Base-by-base conservation (phyloP, 768 basidiomycete genomes). In the Piloderma croceum region DNA sequence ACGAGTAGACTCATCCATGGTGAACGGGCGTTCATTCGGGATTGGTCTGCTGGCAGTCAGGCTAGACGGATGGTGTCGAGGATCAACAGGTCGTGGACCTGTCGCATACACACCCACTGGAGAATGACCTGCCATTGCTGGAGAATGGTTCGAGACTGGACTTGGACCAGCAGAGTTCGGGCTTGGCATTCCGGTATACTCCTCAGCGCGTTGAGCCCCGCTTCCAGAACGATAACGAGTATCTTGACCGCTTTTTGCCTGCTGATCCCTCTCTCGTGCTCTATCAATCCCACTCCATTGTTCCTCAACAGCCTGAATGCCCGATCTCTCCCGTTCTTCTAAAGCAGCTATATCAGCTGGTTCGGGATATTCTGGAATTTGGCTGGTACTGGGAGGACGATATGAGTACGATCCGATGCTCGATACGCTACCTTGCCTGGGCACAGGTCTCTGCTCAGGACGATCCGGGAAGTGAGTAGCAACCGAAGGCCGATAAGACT, bases 11-110 rank as follows among this genome's bases (percentile, higher is more conserved):
- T 60, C 53, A 3, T 62, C 62, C 36, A 50, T 24, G 7, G 55
- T 56, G 40, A 57, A 52, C 3, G 60, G 58, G 24, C 39, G 46
- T 36, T 58, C 64, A 41, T 41, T 50, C 34, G 42, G 49, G 47
- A 62, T 64, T 5, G 60, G 60, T 25, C 62, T 45, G 31, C 56
- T 62, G 10, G 62, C 59, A 3, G 60, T 58, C 0, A 60, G 49
- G 3, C 60, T 45, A 0, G 58, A 53, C 22, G 22, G 25, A 12
- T 57, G 45, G 3, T 44, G 34, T 10, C 55, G 52, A 2, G 58
- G n/a, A n/a, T n/a, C n/a, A n/a, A 41, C 5, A 48, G 43, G 7
- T 32, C 41, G 12, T 45, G 15, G 29, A 29, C 35, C 19, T 39
- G 27, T 3, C 52, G 51, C 5, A 23, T n/a, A n/a, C n/a, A n/a